Evolutionary conservation across 1,139 yeast species (phyloP).

Genomic region (Suhomyces coccinellae): DNA sequence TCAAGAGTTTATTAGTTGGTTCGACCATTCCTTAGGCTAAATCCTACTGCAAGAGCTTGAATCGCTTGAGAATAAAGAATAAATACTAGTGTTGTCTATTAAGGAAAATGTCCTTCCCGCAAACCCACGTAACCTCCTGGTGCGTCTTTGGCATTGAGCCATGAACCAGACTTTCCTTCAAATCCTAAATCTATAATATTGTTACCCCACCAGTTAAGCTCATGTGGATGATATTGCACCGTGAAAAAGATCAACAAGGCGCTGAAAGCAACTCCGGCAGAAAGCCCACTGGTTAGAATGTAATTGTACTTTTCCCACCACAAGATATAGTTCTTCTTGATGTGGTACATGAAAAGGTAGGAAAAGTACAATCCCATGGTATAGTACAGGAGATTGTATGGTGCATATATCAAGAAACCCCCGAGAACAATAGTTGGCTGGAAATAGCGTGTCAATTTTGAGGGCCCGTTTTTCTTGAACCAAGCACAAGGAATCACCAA

Average conservation of each 20-base stretch:
- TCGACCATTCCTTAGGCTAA: too few species aligned
- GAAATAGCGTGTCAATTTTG: conserved; percentile 32
- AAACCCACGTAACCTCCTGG: conserved; percentile 49
- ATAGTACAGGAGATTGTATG: conserved; percentile 56
- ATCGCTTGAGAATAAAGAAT: too few species aligned
- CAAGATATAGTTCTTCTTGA: conserved; percentile 47
- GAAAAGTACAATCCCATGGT: conserved; percentile 53
- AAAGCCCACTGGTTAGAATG: conserved; percentile 52
- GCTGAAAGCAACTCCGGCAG: conserved; percentile 61
- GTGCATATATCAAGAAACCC: conserved; percentile 50
- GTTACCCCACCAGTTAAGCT: conserved; percentile 63
- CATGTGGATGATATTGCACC: conserved; percentile 45
- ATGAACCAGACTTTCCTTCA: conserved; percentile 39
- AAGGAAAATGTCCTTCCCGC: conserved; percentile 41
- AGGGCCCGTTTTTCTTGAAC: conserved; percentile 37
- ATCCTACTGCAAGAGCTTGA: too few species aligned
- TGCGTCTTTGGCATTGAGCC: conserved; percentile 37
- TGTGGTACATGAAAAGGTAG: conserved; percentile 51
- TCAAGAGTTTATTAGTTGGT: too few species aligned
- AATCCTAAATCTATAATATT: conserved; percentile 40
- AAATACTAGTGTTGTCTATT: conserved; percentile 3
- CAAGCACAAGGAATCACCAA: conserved; percentile 45
- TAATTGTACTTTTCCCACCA: conserved; percentile 73
- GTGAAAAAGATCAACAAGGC: conserved; percentile 57
- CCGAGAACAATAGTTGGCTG: conserved; percentile 52